Base-by-base conservation (phyloP, 2,329 filamentous ascomycete genomes). In the Magnaporthiopsis incrustans region DNA sequence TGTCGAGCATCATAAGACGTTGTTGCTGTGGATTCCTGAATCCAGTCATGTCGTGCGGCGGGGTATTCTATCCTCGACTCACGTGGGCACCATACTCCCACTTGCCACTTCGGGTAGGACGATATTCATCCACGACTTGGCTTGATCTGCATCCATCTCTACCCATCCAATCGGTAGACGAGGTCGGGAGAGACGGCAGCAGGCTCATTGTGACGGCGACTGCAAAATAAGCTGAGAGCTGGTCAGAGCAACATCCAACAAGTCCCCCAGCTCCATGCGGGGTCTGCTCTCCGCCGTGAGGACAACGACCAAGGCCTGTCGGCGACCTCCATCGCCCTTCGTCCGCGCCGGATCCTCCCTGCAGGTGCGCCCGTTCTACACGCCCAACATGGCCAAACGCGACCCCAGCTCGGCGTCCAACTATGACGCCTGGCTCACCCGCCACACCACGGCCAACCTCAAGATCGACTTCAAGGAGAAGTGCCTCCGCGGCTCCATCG, bases 351-450 rank as follows among this genome's bases (percentile, higher is more conserved):
- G 22, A 22, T 53, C 44, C 7, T 53, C 44, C 25, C 60, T 50
- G 33, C 65, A 67, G 60, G 61, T 66, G 25, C 68, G 67, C 62
- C 66, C 61, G 64, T 69, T 66, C 65, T 68, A 68, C 66, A 65
- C 62, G 65, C 68, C 68, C 63, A 73, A 67, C 65, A 77, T 77
- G 70, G 70, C 74, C 35, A 70, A 81, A 62, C 85, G 91, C 72
- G 94, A 98, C 77, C 92, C 92, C 63, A 96, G 92, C 75, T 97
- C 95, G 32, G 79, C 95, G 65, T 90, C 91, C 73, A 98, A 98
- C 80, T 97, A 97, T 77, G 87, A 91, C 75, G 87, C 89, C 64
- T 97, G 92, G 87, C 82, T 85, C 66, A 97, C 91, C 25, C 87
- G 84, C 73, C 92, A 97, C 78, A 95, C 92, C 26, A 88, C 85